Base-by-base conservation (phyloP, 2,329 filamentous ascomycete genomes). In the Hysterium pulicare region DNA sequence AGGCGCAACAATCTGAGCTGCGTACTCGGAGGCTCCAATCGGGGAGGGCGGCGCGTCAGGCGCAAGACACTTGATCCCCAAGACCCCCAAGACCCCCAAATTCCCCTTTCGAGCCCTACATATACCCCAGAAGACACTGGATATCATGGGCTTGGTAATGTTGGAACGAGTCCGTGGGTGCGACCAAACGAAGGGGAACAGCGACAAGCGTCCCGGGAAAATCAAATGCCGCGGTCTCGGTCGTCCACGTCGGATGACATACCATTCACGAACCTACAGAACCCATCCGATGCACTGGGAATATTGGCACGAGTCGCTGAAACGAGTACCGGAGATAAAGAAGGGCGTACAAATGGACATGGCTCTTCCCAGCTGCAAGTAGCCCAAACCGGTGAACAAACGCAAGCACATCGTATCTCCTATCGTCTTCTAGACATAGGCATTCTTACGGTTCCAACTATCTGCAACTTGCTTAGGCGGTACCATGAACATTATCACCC, bases 401-500 rank as follows among this genome's bases (percentile, higher is more conserved):
- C 7, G 21, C 48, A 43, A 20, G 6, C 33, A 4, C 69, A 51
- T 62, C 71, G 47, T 49, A 63, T 9, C 60, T 28, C 7, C 24
- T 78, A 68, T 57, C 67, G 45, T 2, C 58, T 72, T 23, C 55
- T 74, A 7, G 62, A 67, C 26, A 60, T 68, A 16, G 71, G 71
- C 5, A 54, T 61, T 5, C 58, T 75, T 6, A 67, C 67, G 0
- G 51, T 69, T 17, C 69, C 71, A 11, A 75, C 73, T 15, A 68
- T 81, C 26, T 74, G 72, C 49, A 69, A 75, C 48, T 66, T 81
- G 31, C 68, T 81, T 15, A 63, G 69, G 30, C 79, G 81, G 21
- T 86, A 84, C 51, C 79, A 78, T 42, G 71, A 81, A 44, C 74
- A 81, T 47, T 87, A 84, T 50, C 83, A 87, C 54, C 80, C 81